Percentiles rank a stretch among this genome's conserved stretches.
These are phyloP conservation scores for Phytophthora aleatoria DNA, from an alignment of 352 stramenopile species.

Conservation along the genomic window DNA sequence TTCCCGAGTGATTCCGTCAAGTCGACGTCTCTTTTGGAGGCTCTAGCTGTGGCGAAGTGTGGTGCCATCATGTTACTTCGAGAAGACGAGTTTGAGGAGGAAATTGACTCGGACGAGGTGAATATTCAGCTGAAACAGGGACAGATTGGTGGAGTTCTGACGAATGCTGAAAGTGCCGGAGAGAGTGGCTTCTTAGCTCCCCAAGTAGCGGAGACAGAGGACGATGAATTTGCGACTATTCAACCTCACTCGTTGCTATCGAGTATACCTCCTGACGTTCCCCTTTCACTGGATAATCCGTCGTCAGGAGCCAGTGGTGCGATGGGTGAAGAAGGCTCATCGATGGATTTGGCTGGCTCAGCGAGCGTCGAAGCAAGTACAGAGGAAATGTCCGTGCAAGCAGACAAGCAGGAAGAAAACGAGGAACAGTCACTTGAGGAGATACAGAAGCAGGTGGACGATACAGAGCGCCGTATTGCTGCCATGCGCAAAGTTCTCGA, in stretches of 20 bases:
- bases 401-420: neutral
- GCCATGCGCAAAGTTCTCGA: constrained; percentile 50
- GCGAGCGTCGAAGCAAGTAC: constrained; percentile 14
- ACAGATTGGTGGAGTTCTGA: neutral
- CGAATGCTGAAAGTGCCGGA: neutral
- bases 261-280: constrained; percentile 20
- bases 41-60: constrained; percentile 34
- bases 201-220: constrained; percentile 19
- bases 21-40: constrained; percentile 45
- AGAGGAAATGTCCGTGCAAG: neutral
- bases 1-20: constrained; percentile 39
- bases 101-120: constrained; percentile 6
- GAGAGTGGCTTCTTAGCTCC: constrained; percentile 10
- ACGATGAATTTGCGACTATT: constrained; percentile 21
- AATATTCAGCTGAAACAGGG: neutral
- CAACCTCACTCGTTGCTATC: constrained; percentile 16
- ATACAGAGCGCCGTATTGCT: constrained; percentile 42
- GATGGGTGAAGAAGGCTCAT: neutral
- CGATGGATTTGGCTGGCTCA: constrained; percentile 2
- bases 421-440: constrained; percentile 35
- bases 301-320: neutral
- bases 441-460: constrained; percentile 37
- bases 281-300: constrained; percentile 9
- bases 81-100: constrained; percentile 34
- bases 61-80: constrained; percentile 13